These are phyloP conservation scores for Linum lewisii DNA, from an alignment of 345 rosid species.

Conservation along the genomic window DNA sequence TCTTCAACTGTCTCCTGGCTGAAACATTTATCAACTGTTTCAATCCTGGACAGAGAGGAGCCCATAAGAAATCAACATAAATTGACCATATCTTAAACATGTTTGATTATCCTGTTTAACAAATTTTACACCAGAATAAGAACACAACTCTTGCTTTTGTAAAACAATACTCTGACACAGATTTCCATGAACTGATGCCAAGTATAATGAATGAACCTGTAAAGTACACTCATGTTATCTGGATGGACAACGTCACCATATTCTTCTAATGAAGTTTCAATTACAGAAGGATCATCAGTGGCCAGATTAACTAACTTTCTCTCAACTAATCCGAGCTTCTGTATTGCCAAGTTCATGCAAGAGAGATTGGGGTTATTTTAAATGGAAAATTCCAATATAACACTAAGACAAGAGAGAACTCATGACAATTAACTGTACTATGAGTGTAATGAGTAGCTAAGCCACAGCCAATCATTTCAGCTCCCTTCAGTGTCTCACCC, in stretches of 20 bases:
- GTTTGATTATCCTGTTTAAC: not conserved
- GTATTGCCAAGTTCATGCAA: constrained; percentile 12
- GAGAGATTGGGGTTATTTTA: constrained; percentile 1
- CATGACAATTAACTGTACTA: constrained; percentile 34
- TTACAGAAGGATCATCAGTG: constrained; percentile 84
- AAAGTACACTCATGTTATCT: constrained; percentile 54
- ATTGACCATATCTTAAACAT: not conserved
- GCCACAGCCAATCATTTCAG: constrained; percentile 87
- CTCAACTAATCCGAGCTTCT: constrained; percentile 59
- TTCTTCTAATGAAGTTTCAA: constrained; percentile 57
- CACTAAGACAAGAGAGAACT: not conserved
- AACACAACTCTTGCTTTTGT: not conserved
- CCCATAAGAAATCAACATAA: constrained; percentile 3
- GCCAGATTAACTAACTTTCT: constrained; percentile 55
- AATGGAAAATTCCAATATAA: not conserved
- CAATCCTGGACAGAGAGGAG: constrained; percentile 41
- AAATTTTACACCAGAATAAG: not conserved
- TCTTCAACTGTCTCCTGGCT: constrained; percentile 80
- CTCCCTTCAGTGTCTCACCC: constrained; percentile 72
- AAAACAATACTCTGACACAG: not conserved
- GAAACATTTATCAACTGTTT: constrained; percentile 63
- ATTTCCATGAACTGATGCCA: not conserved
- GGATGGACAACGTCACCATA: constrained; percentile 51
- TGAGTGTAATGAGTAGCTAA: constrained; percentile 76
- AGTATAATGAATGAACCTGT: constrained; percentile 40